Evolutionary conservation across 129 eudicot genomes (phyloP).

Genomic region (Erigeron canadensis): DNA sequence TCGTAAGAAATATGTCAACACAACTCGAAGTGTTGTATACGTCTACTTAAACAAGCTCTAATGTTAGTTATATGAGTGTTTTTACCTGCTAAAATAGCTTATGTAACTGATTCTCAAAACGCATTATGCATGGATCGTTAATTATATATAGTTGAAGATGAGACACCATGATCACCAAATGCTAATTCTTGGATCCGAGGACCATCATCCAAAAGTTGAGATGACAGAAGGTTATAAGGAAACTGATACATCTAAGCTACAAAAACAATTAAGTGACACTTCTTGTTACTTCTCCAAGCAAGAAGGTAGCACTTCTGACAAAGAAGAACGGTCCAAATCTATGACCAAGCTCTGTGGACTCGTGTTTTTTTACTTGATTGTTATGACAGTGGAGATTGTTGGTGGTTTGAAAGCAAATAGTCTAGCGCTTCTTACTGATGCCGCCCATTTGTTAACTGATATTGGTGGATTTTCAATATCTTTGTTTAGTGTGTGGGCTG

Average conservation of each 20-base stretch:
- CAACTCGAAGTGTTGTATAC: background rate
- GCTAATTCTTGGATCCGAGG: slow-evolving; percentile 23
- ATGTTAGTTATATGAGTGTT: background rate
- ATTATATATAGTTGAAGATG: slow-evolving; percentile 35
- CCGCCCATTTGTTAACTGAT: slow-evolving; percentile 65
- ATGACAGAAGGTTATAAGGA: slow-evolving; percentile 17
- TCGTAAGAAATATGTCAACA: background rate
- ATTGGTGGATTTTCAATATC: slow-evolving; percentile 71
- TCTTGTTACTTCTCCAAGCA: slow-evolving; percentile 45
- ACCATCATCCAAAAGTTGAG: slow-evolving; percentile 33
- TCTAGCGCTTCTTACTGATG: slow-evolving; percentile 77
- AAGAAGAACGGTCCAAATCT: slow-evolving; percentile 51
- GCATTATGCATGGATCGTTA: background rate
- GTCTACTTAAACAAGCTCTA: background rate
- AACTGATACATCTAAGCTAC: background rate
- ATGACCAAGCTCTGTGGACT: slow-evolving; percentile 49
- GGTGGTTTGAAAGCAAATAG: slow-evolving; percentile 80
- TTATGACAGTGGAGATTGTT: slow-evolving; percentile 57
- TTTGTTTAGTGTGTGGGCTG: slow-evolving; percentile 56
- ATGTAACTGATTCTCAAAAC: background rate
- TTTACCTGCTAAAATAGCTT: background rate
- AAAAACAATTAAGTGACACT: slow-evolving; percentile 23
- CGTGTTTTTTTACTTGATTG: slow-evolving; percentile 43
- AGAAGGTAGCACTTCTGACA: slow-evolving; percentile 33
- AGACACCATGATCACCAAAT: slow-evolving; percentile 40